phyloP scores from a whole-genome alignment of 345 rosid species.

The Fremontodendron californicum region DNA sequence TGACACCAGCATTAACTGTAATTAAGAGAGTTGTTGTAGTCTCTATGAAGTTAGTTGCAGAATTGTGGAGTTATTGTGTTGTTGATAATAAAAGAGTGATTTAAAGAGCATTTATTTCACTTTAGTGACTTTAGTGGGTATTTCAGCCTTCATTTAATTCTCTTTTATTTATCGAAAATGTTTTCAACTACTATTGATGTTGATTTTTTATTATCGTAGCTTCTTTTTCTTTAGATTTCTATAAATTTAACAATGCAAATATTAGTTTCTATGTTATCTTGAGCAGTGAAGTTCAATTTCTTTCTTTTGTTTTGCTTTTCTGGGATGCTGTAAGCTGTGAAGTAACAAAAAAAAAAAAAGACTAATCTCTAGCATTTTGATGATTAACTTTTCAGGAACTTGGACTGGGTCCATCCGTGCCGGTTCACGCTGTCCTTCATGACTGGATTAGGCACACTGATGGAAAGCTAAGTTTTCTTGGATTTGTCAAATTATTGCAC shows the following conservation, averaged over 20 bases:
- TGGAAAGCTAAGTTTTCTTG: constrained; percentile 93
- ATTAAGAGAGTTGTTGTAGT: neutral
- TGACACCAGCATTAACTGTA: neutral
- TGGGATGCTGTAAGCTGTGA: neutral
- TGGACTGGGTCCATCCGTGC: constrained; percentile 80
- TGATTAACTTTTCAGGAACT: constrained; percentile 61
- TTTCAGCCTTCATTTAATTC: neutral
- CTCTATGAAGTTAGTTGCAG: neutral
- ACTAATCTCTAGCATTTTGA: constrained; percentile 1
- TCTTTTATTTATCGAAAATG: neutral
- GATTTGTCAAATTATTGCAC: constrained; percentile 82
- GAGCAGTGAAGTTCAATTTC: neutral
- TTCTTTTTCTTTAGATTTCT: neutral
- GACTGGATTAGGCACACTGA: constrained; percentile 96
- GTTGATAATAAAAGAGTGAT: neutral
- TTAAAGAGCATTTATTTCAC: constrained; percentile 2
- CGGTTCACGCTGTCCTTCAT: constrained; percentile 84
- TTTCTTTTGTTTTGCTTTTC: neutral
- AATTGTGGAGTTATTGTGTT: neutral
- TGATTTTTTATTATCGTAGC: neutral
- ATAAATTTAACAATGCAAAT: neutral
- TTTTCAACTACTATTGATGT: neutral
- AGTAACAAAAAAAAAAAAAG: neutral
- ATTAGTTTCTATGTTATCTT: neutral
- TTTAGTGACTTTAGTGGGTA: neutral